Base-by-base conservation (phyloP, 192 early-diverging fungal species). In the Coemansia sp. region DNA sequence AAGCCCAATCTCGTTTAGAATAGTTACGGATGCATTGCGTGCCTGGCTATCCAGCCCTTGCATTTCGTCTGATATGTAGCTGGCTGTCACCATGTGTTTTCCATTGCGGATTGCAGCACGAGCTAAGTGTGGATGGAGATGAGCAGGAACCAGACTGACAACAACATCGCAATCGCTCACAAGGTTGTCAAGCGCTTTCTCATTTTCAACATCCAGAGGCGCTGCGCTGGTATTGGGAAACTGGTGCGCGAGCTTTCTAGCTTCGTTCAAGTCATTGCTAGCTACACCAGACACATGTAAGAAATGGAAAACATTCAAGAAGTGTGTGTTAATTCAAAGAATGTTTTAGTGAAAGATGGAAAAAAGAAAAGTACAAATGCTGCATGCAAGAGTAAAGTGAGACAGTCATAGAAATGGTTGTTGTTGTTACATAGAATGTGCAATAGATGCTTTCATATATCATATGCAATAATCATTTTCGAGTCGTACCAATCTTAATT, bases 1-100 rank as follows among this genome's bases (percentile, higher is more conserved):
- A 58, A 99, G 84, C 10, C 97, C 97, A 62, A 99, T 94, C 82
- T 99, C 97, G 80, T 98, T 98, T 76, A 99, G 87, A 58, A 98
- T 89, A 21, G 91, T 91, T 16, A 99, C 88, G 3, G 87, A 89
- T 16, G 94, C 90, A 41, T 87, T 84, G 67, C 89, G 87, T 7
- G 97, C 97, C 6, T 82, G 86, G 41, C 85, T 72, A 71, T 97
- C 88, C 43, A 92, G 80, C 13, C 66, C 82, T 67, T 85, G 68
- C 97, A 99, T 99, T 19, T 90, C 96, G 4, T 91, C 87, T 8
- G 94, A 96, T 51, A 98, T 90, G 74, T 99, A 99, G 77, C 91
- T 93, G 54, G 97, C 94, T 15, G 97, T 99, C 21, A 98, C 93
- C 86, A 98, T 91, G 74, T 94, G 91, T 79, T 95, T 98, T 66